phyloP scores from a whole-genome alignment of 768 basidiomycete genomes.

The Phaeolepiota aurea region DNA sequence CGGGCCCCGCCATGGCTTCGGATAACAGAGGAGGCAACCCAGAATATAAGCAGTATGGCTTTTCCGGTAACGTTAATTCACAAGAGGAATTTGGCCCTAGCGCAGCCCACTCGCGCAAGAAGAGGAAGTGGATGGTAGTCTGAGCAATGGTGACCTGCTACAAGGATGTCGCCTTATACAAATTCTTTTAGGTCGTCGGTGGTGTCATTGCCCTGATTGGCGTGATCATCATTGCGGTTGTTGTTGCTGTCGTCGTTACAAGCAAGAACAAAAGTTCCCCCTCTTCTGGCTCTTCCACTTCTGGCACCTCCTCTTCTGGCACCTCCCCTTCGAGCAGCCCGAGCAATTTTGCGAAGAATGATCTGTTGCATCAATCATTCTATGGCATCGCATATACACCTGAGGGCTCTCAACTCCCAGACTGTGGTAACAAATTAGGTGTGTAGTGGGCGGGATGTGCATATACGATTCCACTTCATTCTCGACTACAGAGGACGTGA shows the following conservation, averaged over 20 bases:
- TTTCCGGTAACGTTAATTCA: neutral
- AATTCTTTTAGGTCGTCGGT: constrained; percentile 37
- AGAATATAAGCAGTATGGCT: neutral
- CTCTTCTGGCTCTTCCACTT: constrained; percentile 1
- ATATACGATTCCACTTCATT: neutral
- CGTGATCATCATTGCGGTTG: constrained; percentile 41
- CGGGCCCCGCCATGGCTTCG: neutral
- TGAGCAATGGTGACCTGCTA: neutral
- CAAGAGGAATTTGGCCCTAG: neutral
- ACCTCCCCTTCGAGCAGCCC: constrained; percentile 30
- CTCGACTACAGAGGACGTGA: constrained; percentile 37
- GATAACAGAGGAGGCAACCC: neutral
- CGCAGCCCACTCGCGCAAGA: constrained; percentile 11
- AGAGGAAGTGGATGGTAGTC: constrained; percentile 16
- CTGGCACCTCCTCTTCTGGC: neutral
- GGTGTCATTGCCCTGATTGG: constrained; percentile 25
- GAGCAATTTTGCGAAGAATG: constrained; percentile 65
- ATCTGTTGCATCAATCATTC: constrained; percentile 63
- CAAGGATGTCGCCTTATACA: neutral
- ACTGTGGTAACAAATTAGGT: constrained; percentile 52
- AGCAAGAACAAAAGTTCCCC: constrained; percentile 21
- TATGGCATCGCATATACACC: constrained; percentile 90
- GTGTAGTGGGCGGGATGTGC: constrained; percentile 8
- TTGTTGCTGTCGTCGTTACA: constrained; percentile 51
- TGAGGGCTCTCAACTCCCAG: constrained; percentile 57